These are phyloP conservation scores for Blastobotrys ciferrii DNA, from an alignment of 1,139 yeast species.

Conservation along the genomic window DNA sequence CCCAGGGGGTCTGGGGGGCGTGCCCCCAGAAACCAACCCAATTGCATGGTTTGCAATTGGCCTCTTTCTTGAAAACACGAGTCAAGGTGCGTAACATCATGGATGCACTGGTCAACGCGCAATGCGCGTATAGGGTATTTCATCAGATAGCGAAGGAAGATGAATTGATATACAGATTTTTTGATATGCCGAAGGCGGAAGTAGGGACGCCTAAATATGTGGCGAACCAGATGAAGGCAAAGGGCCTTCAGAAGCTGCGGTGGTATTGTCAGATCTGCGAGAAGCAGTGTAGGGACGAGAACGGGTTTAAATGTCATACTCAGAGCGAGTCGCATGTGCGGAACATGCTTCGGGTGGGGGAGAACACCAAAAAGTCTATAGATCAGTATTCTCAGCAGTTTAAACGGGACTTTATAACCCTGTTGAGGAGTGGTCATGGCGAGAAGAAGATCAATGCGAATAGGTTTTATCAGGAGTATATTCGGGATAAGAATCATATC, in stretches of 20 bases:
- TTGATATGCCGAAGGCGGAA: constrained; percentile 69
- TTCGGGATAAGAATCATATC: constrained; percentile 71
- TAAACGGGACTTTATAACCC: constrained; percentile 60
- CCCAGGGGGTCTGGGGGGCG: too few relatives aligned
- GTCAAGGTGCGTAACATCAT: too few relatives aligned
- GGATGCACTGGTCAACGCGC: too few relatives aligned
- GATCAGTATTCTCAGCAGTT: constrained; percentile 61
- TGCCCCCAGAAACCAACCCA: too few relatives aligned
- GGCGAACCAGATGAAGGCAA: constrained; percentile 73
- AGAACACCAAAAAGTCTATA: constrained; percentile 49
- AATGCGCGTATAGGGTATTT: not conserved
- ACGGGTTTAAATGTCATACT: constrained; percentile 88
- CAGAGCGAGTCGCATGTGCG: constrained; percentile 72
- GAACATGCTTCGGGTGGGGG: constrained; percentile 45
- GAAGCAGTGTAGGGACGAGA: constrained; percentile 93
- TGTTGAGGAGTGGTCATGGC: constrained; percentile 70
- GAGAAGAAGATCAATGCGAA: constrained; percentile 79
- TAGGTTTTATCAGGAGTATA: constrained; percentile 82
- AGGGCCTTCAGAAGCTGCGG: constrained; percentile 79
- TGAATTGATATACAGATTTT: too few relatives aligned
- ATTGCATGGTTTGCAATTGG: too few relatives aligned
- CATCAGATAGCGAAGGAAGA: too few relatives aligned
- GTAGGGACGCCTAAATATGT: constrained; percentile 79
- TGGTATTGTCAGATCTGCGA: constrained; percentile 91
- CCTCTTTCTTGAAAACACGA: too few relatives aligned